Evolutionary conservation across 257 asterid species (phyloP), one percentile per base, ranked within the genome.

Genomic region (Salvia rosmarinus): DNA sequence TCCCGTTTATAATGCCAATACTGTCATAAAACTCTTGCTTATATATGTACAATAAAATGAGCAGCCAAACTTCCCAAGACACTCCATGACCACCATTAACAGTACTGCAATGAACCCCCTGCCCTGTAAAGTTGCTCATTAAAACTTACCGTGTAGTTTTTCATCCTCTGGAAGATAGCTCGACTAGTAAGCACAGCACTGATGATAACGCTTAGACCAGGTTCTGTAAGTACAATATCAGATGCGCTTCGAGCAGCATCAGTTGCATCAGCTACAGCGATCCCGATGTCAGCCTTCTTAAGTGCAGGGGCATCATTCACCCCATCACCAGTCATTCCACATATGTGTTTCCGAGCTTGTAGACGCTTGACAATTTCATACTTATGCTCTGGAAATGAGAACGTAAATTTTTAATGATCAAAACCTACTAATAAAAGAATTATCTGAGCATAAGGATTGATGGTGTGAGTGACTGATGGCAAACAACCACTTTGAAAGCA

Each of bases 311-410:
- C 90, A 74, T 85, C 90, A 34, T 85, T 85, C 70, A 85, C 90
- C 30, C 90, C 90, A 68, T 85, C 90, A 30, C 90, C 90, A 57
- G 90, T 85, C 90, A 85, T 85, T 56, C 90, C 90, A 69, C 90
- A 85, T 42, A 85, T 85, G 64, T 85, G 90, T 61, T 85, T 85
- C 75, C 81, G 81, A 58, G 85, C 90, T 81, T 85, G 90, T 76
- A 85, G 71, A 5, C 85, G 82, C 82, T 81, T 85, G 58, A 85
- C 90, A 16, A 85, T 85, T 70, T 85, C 90, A 65, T 85, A 85
- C 72, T 85, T 85, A 77, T 85, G 90, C 79, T 85, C 90, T 77
- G 77, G 49, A 62, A 64, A 67, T 47, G 67, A 61, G n/a, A 51
- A 16, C 39, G 16, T 35, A 61, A 35, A 52, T 55, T 58, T 39